phyloP scores from a whole-genome alignment of 1,139 yeast species.

The Kurtzmaniella quercitrusa region DNA sequence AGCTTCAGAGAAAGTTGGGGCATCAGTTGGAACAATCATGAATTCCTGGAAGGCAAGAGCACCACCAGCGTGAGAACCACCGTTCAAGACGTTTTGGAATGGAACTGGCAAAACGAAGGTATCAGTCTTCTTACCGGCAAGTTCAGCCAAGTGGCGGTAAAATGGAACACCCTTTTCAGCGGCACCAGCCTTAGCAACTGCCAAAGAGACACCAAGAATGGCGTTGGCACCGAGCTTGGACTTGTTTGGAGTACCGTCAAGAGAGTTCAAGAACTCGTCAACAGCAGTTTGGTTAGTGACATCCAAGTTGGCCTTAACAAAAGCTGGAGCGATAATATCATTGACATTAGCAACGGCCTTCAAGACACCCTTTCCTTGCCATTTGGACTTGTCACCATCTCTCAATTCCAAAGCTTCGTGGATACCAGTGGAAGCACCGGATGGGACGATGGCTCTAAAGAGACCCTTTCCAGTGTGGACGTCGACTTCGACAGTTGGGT shows the following conservation, averaged over 20 bases:
- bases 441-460: slow-evolving; percentile 92
- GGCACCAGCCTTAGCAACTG: slow-evolving; percentile 93
- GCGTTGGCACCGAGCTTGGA: slow-evolving; percentile 95
- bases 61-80: slow-evolving; percentile 99
- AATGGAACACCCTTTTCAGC: slow-evolving; percentile 85
- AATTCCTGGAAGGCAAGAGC: slow-evolving; percentile 97
- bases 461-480: slow-evolving; percentile 78
- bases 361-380: slow-evolving; percentile 94
- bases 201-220: slow-evolving; percentile 89
- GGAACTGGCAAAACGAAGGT: slow-evolving; percentile 92
- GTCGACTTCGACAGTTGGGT: slow-evolving; percentile 97
- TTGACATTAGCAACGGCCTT: slow-evolving; percentile 93
- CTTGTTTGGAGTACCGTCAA: slow-evolving; percentile 94
- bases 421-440: slow-evolving; percentile 95
- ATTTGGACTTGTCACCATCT: slow-evolving; percentile 88
- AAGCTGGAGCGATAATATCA: slow-evolving; percentile 83
- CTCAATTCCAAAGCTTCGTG: slow-evolving; percentile 95
- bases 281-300: slow-evolving; percentile 74
- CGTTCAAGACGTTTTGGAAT: slow-evolving; percentile 95
- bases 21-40: slow-evolving; percentile 94
- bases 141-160: slow-evolving; percentile 76
- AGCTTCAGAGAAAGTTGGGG: slow-evolving; percentile 85
- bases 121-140: slow-evolving; percentile 52
- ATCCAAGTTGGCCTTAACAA: slow-evolving; percentile 67
- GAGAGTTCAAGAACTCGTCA: slow-evolving; percentile 70